These are phyloP conservation scores for Penicillium bovifimosum DNA, from an alignment of 495 filamentous ascomycete genomes.

Conservation along the genomic window DNA sequence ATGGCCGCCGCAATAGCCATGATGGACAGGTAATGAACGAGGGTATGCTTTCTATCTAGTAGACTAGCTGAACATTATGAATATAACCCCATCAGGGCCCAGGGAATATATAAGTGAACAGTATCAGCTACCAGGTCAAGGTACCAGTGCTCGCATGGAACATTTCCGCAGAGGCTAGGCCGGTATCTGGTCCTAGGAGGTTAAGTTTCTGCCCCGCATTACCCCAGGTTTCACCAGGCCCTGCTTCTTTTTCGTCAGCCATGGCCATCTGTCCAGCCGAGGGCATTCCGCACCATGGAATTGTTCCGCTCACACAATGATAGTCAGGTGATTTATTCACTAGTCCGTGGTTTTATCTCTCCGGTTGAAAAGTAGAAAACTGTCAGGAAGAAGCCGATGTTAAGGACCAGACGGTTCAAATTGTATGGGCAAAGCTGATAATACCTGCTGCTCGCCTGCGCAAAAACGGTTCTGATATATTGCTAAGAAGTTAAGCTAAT, in stretches of 20 bases:
- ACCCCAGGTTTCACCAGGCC: not conserved
- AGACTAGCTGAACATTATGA: not conserved
- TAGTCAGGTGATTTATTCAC: not conserved
- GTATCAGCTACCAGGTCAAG: not conserved
- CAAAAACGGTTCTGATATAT: no score
- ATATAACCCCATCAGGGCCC: not conserved
- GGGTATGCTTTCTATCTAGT: not conserved
- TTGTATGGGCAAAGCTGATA: no score
- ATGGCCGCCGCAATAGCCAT: constrained; percentile 33
- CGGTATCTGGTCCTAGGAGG: not conserved
- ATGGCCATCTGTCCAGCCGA: not conserved
- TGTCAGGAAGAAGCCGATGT: no score
- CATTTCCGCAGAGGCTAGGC: constrained; percentile 14
- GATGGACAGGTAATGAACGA: not conserved
- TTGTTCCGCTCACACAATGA: constrained; percentile 3
- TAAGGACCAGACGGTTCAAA: no score
- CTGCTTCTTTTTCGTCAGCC: not conserved
- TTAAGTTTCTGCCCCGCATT: constrained; percentile 11
- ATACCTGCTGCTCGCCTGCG: no score
- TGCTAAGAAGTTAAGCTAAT: no score
- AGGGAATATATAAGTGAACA: not conserved
- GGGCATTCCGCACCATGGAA: constrained; percentile 12
- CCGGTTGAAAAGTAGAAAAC: no score
- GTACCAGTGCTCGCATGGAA: constrained; percentile 6
- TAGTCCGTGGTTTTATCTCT: no score